These are phyloP conservation scores for Starmerella vitae DNA, from an alignment of 805 yeast genomes.

Conservation along the genomic window DNA sequence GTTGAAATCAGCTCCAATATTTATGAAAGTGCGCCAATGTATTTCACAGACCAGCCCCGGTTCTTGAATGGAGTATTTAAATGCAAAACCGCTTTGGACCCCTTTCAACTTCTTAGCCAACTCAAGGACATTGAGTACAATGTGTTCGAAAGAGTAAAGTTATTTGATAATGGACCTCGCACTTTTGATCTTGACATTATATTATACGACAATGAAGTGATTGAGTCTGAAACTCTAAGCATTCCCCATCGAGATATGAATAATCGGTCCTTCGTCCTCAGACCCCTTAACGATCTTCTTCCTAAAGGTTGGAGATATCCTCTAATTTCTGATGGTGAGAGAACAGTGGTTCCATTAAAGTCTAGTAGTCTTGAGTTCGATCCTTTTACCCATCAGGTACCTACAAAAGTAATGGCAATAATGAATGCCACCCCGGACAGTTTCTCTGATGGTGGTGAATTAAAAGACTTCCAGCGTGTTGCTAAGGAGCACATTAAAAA, in stretches of 20 bases:
- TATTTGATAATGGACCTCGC: conserved; percentile 83
- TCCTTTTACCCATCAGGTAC: conserved; percentile 16
- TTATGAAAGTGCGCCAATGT: conserved; percentile 89
- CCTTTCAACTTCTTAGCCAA: conserved; percentile 45
- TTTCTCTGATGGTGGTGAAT: conserved; percentile 75
- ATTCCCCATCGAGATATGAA: conserved; percentile 83
- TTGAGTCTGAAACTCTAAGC: conserved; percentile 45
- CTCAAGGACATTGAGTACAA: conserved; percentile 71
- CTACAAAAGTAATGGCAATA: conserved; percentile 75
- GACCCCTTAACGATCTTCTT: conserved; percentile 73
- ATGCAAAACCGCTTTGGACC: conserved; percentile 46
- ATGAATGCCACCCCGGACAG: conserved; percentile 89
- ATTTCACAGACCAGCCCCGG: conserved; percentile 60
- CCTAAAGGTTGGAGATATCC: conserved; percentile 27
- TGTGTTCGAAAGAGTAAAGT: conserved; percentile 54
- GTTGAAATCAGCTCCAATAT: conserved; percentile 58
- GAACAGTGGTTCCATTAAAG: conserved; percentile 1
- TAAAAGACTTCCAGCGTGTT: conserved; percentile 27
- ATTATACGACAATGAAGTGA: conserved; percentile 45
- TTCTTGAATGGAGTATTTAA: conserved; percentile 76
- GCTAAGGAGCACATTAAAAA: conserved; percentile 29
- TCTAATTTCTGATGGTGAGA: conserved; percentile 3
- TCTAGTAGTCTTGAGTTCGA: neutral
- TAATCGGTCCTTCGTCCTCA: conserved; percentile 78
- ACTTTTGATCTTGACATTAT: conserved; percentile 80